Conservation (phyloP, 2,329 filamentous ascomycete genomes). For the Trichoderma breve region DNA sequence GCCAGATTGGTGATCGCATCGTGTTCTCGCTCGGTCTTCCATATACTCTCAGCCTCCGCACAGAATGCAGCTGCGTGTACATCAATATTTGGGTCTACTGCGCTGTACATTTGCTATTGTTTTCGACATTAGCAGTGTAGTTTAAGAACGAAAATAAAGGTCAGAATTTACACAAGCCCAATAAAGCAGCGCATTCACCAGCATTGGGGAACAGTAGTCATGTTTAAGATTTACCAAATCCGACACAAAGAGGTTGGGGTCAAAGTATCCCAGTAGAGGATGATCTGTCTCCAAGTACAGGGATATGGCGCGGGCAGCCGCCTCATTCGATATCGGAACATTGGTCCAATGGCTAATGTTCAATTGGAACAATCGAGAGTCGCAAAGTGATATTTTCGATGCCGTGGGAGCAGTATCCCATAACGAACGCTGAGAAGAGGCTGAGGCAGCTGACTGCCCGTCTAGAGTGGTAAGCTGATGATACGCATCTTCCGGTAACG, state of each 20-base stretch:
- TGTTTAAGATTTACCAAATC: slow-evolving; percentile 31
- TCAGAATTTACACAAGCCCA: slow-evolving; percentile 32
- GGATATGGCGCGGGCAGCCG: slow-evolving; percentile 36
- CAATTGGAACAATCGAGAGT: background rate
- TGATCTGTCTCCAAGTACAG: slow-evolving; percentile 40
- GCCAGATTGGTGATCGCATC: slow-evolving; percentile 32
- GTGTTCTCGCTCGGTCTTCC: slow-evolving; percentile 22
- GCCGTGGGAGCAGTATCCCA: background rate
- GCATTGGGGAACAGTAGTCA: slow-evolving; percentile 32
- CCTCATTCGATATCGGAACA: slow-evolving; percentile 30
- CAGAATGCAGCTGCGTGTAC: slow-evolving; percentile 26
- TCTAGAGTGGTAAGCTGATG: no score
- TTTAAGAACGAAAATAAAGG: background rate
- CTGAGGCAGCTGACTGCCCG: no score
- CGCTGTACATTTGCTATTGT: slow-evolving; percentile 37
- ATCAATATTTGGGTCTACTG: slow-evolving; percentile 28
- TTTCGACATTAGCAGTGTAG: background rate
- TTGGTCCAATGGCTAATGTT: slow-evolving; percentile 33
- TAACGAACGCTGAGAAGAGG: background rate
- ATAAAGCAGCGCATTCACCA: slow-evolving; percentile 37
- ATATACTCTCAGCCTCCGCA: slow-evolving; percentile 30
- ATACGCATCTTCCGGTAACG: background rate
- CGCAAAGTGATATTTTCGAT: background rate
- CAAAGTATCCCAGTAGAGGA: slow-evolving; percentile 38
- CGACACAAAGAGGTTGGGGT: slow-evolving; percentile 34